Evolutionary conservation across 345 rosid genomes (phyloP).

Genomic region (Salix udensis): DNA sequence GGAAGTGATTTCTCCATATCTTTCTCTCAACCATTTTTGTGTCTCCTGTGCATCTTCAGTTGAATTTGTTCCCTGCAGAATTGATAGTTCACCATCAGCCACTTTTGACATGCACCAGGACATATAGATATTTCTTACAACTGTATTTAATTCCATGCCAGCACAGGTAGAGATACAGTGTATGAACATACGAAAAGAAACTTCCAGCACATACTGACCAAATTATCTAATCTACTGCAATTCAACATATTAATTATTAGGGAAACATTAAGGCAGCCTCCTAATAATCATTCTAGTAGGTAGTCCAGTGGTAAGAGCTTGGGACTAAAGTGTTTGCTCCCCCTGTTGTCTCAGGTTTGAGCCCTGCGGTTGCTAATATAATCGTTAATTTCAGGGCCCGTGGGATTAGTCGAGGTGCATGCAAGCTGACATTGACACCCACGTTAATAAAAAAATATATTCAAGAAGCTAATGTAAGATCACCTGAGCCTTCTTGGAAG

Average conservation of each 20-base stretch:
- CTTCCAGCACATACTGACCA: neutral
- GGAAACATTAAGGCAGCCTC: neutral
- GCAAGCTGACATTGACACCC: no score
- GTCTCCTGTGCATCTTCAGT: conserved; percentile 24
- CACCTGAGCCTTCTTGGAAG: conserved; percentile 31
- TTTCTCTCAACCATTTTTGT: conserved; percentile 34
- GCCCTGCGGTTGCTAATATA: no score
- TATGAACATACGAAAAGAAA: neutral
- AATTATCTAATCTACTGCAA: neutral
- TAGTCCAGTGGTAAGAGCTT: no score
- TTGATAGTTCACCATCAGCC: conserved; percentile 13
- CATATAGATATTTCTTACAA: no score
- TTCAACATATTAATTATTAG: neutral
- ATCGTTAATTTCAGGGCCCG: no score
- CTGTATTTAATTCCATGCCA: neutral
- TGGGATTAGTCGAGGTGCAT: no score
- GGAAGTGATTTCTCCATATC: conserved; percentile 34
- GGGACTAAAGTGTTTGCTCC: no score
- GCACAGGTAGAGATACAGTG: neutral
- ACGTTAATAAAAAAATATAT: no score
- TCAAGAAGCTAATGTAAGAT: neutral
- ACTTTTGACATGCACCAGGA: neutral
- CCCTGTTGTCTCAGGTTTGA: no score
- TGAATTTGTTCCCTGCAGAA: conserved; percentile 44
- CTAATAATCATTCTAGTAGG: no score